phyloP scores from a whole-genome alignment of 2,329 filamentous ascomycete genomes.

The Coniochaeta sp. region DNA sequence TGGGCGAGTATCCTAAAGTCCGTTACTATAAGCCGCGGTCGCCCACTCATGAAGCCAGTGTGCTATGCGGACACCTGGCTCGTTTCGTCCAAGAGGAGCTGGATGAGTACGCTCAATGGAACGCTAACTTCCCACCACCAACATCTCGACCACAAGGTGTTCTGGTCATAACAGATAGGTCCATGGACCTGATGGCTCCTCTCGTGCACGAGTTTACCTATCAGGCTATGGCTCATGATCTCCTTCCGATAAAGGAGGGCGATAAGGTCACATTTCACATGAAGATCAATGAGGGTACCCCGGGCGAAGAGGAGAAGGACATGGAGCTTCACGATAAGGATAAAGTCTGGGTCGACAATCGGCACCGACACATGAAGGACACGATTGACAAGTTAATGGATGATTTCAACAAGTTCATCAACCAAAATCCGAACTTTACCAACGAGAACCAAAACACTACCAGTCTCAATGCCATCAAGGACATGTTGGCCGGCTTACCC shows the following conservation, averaged over 20 bases:
- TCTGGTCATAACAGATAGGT: constrained; percentile 80
- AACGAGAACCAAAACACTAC: constrained; percentile 62
- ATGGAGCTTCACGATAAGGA: constrained; percentile 89
- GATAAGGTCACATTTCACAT: constrained; percentile 86
- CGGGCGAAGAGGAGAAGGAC: constrained; percentile 72
- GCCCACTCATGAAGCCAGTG: constrained; percentile 76
- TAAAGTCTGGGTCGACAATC: constrained; percentile 89
- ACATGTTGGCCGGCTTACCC: constrained; percentile 91
- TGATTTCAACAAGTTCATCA: constrained; percentile 88
- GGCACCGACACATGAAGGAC: constrained; percentile 96
- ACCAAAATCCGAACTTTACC: constrained; percentile 87
- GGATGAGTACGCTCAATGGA: constrained; percentile 79
- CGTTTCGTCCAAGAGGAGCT: constrained; percentile 87
- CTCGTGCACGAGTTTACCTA: constrained; percentile 96
- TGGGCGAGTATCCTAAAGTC: constrained; percentile 92
- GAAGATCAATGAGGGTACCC: constrained; percentile 64
- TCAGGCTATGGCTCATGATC: constrained; percentile 94
- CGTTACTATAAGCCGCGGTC: constrained; percentile 77
- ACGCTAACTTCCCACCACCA: constrained; percentile 77
- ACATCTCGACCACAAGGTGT: constrained; percentile 71
- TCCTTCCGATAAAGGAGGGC: constrained; percentile 79
- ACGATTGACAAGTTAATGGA: constrained; percentile 88
- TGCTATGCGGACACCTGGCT: constrained; percentile 81
- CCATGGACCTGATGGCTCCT: constrained; percentile 86
- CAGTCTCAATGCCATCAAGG: constrained; percentile 84